Evolutionary conservation across 176 grass and related monocot species (phyloP), one percentile per base, ranked within the genome.

Genomic region (Eragrostis nindensis): DNA sequence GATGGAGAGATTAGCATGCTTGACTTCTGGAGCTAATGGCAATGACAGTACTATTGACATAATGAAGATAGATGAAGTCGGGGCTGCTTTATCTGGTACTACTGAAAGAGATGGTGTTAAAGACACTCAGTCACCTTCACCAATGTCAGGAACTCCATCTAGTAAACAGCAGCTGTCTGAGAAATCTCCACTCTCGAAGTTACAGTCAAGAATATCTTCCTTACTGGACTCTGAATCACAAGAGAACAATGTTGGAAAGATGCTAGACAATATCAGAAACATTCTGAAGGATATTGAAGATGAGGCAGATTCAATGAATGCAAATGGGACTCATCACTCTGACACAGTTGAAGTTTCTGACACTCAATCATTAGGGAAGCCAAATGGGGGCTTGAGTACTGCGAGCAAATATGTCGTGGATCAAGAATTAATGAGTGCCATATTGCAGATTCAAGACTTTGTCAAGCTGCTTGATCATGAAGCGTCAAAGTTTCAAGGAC

Each of bases 1-100:
- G 89, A 99, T 99, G 97, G 97, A 99, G 85, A 99, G 65, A 81
- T 66, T 99, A 84, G 97, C 97, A 43, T 93, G 89, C 54, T 74
- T 90, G 84, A 45, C 92, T 66, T 63, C 86, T 82, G 89, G 90
- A 63, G 79, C 81, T 46, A 88, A 89, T 81, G 75, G 84, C 64
- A 85, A 91, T 74, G 81, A 43, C 60, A 82, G 71, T 55, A 26
- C 76, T 61, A 52, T 78, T 78, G 86, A 92, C 13, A 92, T 92
- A 68, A 74, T 86, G 79, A 97, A 97, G 67, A 68, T 73, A 15
- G 87, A 91, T 42, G 63, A 92, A 81, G 75, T 54, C 75, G 90
- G 87, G 14, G 60, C 80, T 89, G 69, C 61, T 84, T 64, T 89
- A 44, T 81, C 78, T 59, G 83, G 29, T 82, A 70, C 65, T 60